Evolutionary conservation across 1,284 basidiomycete genomes (phyloP), one percentile per base, ranked within the genome.

Genomic region (Irpex sp.): DNA sequence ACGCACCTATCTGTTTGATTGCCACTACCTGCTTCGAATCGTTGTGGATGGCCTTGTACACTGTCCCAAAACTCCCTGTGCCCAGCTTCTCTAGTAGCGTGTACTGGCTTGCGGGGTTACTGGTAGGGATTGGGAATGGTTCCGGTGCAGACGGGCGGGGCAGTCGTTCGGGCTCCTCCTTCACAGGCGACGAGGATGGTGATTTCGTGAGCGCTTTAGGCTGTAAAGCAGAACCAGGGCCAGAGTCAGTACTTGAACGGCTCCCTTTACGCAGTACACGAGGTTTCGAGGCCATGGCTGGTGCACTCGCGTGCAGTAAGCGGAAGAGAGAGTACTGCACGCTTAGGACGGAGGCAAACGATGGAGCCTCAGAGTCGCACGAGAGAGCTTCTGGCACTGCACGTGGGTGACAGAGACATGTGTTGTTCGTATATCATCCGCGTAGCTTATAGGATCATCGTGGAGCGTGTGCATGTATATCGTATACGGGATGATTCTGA

Each of bases 11-110:
- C 76, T 98, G 95, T 77, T 99, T 99, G 74, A 99, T 94, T 57
- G 96, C 96, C 23, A 99, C 97, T 63, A 94, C 90, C 75, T 96
- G 89, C 71, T 91, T 90, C 4, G 93, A 92, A 63, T 94, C 91
- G 71, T 94, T 93, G 77, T 99, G 94, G 69, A 95, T 90, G 2
- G 93, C 94, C 79, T 97, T 97, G 85, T 94, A 99, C 57, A 99
- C 96, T 1, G 88, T 92, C 5, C 96, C 96, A 73, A 98, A 99
- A 72, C 91, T 94, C 45, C 96, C 96, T n/a, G 94, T 96, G 9
- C 96, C 96, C 33, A 99, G 84, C 75, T 96, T 97, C 77, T 98
- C 94, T 62, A 96, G 82, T 19, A 99, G 79, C 49, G 92, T 93
- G 73, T 98, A 98, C 70, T 96, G 91, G 67, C 86, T 88, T 5